phyloP scores from a whole-genome alignment of 805 yeast species.

The Spencermartinsiella europaea region DNA sequence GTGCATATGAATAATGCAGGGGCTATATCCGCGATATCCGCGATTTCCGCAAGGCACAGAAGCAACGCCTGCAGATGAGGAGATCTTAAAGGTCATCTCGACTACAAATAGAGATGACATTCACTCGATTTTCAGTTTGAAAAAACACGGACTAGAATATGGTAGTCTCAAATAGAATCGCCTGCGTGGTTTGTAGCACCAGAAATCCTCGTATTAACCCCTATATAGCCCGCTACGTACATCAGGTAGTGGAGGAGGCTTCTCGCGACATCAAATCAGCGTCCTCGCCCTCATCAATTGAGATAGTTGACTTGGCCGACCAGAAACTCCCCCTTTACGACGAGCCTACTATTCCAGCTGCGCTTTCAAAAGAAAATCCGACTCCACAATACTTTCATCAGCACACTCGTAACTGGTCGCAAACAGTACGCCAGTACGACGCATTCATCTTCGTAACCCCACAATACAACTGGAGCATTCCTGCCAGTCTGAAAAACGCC shows the following conservation, averaged over 20 bases:
- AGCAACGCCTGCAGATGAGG: no score
- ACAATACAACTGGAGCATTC: constrained; percentile 36
- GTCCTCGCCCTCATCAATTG: neutral
- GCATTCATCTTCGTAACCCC: constrained; percentile 36
- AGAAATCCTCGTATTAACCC: neutral
- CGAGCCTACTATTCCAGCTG: constrained; percentile 30
- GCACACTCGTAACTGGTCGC: constrained; percentile 29
- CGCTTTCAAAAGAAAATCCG: constrained; percentile 16
- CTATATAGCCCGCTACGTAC: neutral
- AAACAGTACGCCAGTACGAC: constrained; percentile 5
- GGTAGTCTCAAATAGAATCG: neutral
- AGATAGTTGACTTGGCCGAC: constrained; percentile 28
- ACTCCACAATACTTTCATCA: constrained; percentile 24
- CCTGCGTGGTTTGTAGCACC: neutral
- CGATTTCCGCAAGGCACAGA: no score
- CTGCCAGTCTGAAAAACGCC: constrained; percentile 37
- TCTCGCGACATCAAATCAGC: no score
- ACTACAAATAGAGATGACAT: no score
- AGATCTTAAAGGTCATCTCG: no score
- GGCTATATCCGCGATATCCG: no score
- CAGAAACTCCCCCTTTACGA: constrained; percentile 30
- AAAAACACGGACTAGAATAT: no score
- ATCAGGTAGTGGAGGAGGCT: neutral
- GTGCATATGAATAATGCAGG: no score
- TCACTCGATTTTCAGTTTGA: no score